These are phyloP conservation scores for Verticillium zaregamsianum DNA, from an alignment of 2,329 filamentous ascomycete species.

Conservation along the genomic window DNA sequence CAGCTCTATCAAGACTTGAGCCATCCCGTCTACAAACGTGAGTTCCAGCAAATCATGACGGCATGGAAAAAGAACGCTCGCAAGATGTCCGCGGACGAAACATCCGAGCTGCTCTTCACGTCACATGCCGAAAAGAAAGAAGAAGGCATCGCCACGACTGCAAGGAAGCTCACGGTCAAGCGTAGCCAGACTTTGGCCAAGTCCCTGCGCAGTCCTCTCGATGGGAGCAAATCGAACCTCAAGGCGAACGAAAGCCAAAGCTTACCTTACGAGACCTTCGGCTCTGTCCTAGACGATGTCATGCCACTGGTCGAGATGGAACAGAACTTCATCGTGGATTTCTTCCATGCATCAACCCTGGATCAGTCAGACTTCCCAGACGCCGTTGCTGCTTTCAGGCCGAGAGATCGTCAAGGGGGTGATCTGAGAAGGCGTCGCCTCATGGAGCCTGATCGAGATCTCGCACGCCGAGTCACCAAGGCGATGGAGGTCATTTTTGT, in stretches of 20 bases:
- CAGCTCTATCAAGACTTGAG: conserved; percentile 76
- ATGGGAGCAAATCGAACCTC: conserved; percentile 51
- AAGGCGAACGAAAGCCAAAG: conserved; percentile 59
- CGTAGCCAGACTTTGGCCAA: conserved; percentile 83
- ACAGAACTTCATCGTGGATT: conserved; percentile 95
- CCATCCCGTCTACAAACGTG: conserved; percentile 71
- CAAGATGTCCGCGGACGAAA: conserved; percentile 71
- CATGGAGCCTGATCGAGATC: conserved; percentile 82
- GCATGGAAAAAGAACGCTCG: conserved; percentile 77
- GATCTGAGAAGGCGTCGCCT: conserved; percentile 71
- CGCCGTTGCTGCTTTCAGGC: conserved; percentile 60
- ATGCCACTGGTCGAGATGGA: conserved; percentile 83
- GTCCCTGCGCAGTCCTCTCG: conserved; percentile 64
- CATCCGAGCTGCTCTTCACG: conserved; percentile 78
- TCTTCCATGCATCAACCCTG: conserved; percentile 90
- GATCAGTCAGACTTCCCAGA: conserved; percentile 82
- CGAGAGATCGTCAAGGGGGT: conserved; percentile 64
- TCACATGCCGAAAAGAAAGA: conserved; percentile 80
- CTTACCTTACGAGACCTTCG: conserved; percentile 77
- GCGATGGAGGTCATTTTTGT: conserved; percentile 86
- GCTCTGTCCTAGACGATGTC: conserved; percentile 74
- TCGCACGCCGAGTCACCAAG: conserved; percentile 79
- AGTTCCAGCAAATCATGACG: conserved; percentile 73
- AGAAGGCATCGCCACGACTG: conserved; percentile 69
- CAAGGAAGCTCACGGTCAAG: conserved; percentile 89